Percentiles rank a stretch among this genome's conserved stretches.
phyloP scores from a whole-genome alignment of 225 moss, liverwort and hornwort species.

The Ulota crispa region DNA sequence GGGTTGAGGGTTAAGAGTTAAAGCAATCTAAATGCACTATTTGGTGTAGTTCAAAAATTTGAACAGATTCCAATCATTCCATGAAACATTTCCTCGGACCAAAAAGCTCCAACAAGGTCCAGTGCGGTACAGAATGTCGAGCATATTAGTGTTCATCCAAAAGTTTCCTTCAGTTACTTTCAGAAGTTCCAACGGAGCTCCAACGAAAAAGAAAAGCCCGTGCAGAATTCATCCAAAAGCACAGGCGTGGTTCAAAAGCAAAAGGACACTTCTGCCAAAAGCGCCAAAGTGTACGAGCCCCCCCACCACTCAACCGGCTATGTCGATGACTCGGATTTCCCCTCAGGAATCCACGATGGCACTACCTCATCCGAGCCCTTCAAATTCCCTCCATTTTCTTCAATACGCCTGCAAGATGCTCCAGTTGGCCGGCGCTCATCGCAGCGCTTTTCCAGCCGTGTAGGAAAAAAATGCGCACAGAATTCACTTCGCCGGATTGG shows the following conservation, averaged over 20 bases:
- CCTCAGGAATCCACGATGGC: background rate
- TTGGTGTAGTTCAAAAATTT: background rate
- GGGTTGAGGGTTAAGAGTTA: too few relatives aligned
- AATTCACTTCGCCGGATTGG: constrained; percentile 3
- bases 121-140: too few relatives aligned
- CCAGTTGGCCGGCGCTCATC: background rate
- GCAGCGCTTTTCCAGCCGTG: constrained; percentile 2
- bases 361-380: background rate
- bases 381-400: background rate
- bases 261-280: background rate
- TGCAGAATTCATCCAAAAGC: background rate
- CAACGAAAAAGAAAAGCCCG: background rate
- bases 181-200: background rate
- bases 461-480: background rate
- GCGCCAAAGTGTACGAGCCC: background rate
- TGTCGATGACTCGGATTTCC: background rate
- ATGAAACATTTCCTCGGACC: background rate
- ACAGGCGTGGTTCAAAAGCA: background rate
- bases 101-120: background rate
- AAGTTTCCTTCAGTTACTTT: too few relatives aligned
- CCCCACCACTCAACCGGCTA: background rate
- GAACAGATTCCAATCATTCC: too few relatives aligned
- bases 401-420: background rate
- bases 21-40: too few relatives aligned
- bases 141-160: background rate